Base-by-base conservation (phyloP, 108 stramenopile genomes). In the Mediolabrus comicus region DNA sequence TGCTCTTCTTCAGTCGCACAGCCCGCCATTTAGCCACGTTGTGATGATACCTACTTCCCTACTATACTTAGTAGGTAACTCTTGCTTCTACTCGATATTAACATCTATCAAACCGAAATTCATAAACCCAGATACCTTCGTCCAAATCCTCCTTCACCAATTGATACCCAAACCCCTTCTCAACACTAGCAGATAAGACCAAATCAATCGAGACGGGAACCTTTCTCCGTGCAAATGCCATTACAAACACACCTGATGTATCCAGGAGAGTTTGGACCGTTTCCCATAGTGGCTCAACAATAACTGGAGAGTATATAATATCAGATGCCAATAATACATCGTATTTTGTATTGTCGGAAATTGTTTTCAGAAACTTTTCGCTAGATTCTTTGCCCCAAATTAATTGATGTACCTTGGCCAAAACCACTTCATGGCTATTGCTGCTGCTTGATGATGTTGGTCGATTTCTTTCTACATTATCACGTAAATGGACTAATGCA, bases 301-400 rank as follows among this genome's bases (percentile, higher is more conserved):
- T 83, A 4, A 64, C 58, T 10, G 64, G 61, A 13, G 82, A 77
- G 58, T 90, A 90, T 17, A 90, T 74, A 16, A 90, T 67, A 62
- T 90, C 89, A 30, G 85, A 81, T 10, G 83, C 89, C 29, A 90
- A 36, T 53, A 90, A 62, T 9, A 84, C 36, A 54, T 87, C 72
- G 46, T 82, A 85, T 32, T 72, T 71, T 41, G n/a, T 10, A 53
- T 72, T 52, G 3, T 51, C 27, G 24, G 66, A 58, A 52, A 56
- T 26, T 10, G 46, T 53, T 31, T 31, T 10, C 22, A 82, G 32
- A 27, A 82, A 82, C 5, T 55, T 19, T 27, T 24, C 24, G 16
- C 72, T 36, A n/a, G 77, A 69, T 43, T 77, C 51, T 41, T 64
- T 53, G 13, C 84, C 82, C 85, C 82, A 83, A 0, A 83, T 53